These are phyloP conservation scores for Alternaria longipes DNA, from an alignment of 2,329 filamentous ascomycete species.

Conservation along the genomic window DNA sequence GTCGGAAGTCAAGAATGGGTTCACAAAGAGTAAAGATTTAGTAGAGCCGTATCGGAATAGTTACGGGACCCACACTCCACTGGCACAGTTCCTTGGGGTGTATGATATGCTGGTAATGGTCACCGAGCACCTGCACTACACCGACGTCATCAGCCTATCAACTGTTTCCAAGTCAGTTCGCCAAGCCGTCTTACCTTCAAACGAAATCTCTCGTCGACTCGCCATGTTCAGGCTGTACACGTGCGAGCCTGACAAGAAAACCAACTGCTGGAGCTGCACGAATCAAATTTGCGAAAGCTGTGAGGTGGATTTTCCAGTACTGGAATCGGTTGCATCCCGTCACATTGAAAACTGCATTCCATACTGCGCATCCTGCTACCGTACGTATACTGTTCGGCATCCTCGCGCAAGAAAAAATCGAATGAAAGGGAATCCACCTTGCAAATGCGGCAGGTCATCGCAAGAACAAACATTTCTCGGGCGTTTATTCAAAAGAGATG, in stretches of 20 bases:
- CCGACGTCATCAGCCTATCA: constrained; percentile 36
- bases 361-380: constrained; percentile 38
- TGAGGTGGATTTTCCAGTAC: constrained; percentile 10
- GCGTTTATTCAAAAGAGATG: not conserved
- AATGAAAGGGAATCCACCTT: constrained; percentile 8
- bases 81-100: constrained; percentile 38
- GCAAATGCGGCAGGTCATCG: constrained; percentile 22
- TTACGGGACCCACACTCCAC: constrained; percentile 10
- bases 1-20: constrained; percentile 12
- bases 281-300: constrained; percentile 35
- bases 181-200: constrained; percentile 31
- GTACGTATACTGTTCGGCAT: constrained; percentile 1
- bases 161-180: constrained; percentile 38
- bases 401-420: not conserved
- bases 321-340: constrained; percentile 17
- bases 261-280: constrained; percentile 34
- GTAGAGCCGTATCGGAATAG: constrained; percentile 9
- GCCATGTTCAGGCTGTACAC: constrained; percentile 33
- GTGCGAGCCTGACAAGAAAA: constrained; percentile 20
- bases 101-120: constrained; percentile 44
- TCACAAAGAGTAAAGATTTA: constrained; percentile 1
- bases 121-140: constrained; percentile 37
- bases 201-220: constrained; percentile 26
- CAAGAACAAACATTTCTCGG: constrained; percentile 8
- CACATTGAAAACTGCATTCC: constrained; percentile 35